Conservation (phyloP, 2,329 filamentous ascomycete species). For the Epichloe amarillans region DNA sequence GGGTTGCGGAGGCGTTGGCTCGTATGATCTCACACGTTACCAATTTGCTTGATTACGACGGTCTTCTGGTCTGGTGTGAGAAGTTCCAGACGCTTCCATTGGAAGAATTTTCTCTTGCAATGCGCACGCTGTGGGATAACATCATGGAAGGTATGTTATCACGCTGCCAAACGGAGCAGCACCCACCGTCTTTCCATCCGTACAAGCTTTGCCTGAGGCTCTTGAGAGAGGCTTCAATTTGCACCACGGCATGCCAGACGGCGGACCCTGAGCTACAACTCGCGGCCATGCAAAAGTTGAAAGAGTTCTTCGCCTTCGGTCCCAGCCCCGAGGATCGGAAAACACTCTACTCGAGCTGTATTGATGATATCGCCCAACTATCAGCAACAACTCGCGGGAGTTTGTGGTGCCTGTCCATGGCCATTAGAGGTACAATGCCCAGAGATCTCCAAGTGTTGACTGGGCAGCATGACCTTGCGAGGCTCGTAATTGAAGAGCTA, state of each 20-base stretch:
- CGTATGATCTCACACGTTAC: constrained; percentile 43
- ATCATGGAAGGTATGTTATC: constrained; percentile 37
- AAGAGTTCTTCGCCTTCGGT: constrained; percentile 43
- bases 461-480: constrained; percentile 46
- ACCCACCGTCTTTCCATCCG: constrained; percentile 25
- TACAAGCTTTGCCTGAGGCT: constrained; percentile 49
- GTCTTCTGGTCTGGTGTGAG: constrained; percentile 52
- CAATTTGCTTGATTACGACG: constrained; percentile 32
- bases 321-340: constrained; percentile 41
- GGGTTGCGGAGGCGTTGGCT: constrained; percentile 69
- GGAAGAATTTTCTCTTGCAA: constrained; percentile 44
- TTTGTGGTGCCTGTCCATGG: constrained; percentile 46
- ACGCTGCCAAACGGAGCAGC: constrained; percentile 27
- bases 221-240: constrained; percentile 56
- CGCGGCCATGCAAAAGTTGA: constrained; percentile 49
- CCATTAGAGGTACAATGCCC: constrained; percentile 31
- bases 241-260: constrained; percentile 37
- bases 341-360: constrained; percentile 52
- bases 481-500: constrained; percentile 51
- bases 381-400: constrained; percentile 58
- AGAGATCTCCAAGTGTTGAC: constrained; percentile 45
- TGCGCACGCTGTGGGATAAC: constrained; percentile 47
- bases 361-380: constrained; percentile 51
- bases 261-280: constrained; percentile 49
- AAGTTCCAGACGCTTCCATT: constrained; percentile 57